A percentile compares a stretch with the other conserved stretches of the same genome.
These are phyloP conservation scores for Scedosporium apiospermum DNA, from an alignment of 2,329 filamentous ascomycete genomes.

Conservation along the genomic window DNA sequence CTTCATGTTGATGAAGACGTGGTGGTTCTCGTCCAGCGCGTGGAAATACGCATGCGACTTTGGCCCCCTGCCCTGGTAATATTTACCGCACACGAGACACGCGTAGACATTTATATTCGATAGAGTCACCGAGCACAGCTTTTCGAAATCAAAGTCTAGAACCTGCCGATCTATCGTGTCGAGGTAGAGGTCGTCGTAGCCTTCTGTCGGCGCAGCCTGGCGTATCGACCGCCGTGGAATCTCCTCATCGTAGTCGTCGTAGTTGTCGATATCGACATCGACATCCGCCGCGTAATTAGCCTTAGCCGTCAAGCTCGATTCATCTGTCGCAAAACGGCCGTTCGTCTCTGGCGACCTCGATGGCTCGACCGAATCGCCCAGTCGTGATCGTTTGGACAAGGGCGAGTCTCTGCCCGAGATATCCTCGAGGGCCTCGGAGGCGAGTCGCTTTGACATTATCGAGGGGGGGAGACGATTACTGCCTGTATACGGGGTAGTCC, in stretches of 20 bases:
- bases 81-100: constrained; percentile 94
- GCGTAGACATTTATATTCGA: constrained; percentile 99
- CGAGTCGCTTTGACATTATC: constrained; percentile 39
- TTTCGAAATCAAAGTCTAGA: constrained; percentile 97
- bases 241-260: constrained; percentile 30
- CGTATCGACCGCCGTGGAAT: constrained; percentile 38
- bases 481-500: neutral
- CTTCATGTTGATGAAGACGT: constrained; percentile 97
- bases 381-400: constrained; percentile 47
- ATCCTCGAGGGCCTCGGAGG: constrained; percentile 51
- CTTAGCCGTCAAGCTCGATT: constrained; percentile 6
- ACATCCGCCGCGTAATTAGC: constrained; percentile 19
- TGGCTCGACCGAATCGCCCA: constrained; percentile 21
- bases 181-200: constrained; percentile 92
- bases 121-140: constrained; percentile 89
- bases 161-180: constrained; percentile 92
- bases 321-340: constrained; percentile 15
- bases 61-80: constrained; percentile 87
- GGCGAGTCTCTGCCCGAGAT: constrained; percentile 44
- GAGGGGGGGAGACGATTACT: neutral
- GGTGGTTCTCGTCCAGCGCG: constrained; percentile 86
- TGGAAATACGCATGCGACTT: constrained; percentile 98
- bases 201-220: constrained; percentile 71
- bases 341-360: constrained; percentile 19
- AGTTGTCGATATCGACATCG: constrained; percentile 18